A percentile compares a stretch with the other conserved stretches of the same genome.
Conservation (phyloP, 495 filamentous ascomycete species). For the Hypoxylon crocopeplum region DNA sequence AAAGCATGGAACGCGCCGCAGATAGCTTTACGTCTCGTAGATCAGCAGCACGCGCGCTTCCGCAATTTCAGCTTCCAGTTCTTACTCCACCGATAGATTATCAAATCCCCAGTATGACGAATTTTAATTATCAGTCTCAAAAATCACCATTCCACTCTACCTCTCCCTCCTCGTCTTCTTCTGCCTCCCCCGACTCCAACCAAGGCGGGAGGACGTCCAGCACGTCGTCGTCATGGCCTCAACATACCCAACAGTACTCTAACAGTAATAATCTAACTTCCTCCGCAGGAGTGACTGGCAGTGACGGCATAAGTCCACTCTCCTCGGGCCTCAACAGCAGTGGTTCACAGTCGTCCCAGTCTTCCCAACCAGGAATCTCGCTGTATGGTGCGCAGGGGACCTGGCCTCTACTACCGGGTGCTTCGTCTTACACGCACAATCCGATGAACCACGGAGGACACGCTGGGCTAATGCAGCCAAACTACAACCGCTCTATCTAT, state of each 20-base stretch:
- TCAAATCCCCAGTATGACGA: constrained; percentile 40
- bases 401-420: constrained; percentile 63
- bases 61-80: constrained; percentile 40
- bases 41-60: constrained; percentile 39
- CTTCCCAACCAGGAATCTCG: constrained; percentile 55
- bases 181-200: not conserved
- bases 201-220: not conserved
- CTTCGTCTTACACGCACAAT: constrained; percentile 55
- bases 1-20: constrained; percentile 40
- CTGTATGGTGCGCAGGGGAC: constrained; percentile 55
- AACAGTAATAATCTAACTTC: constrained; percentile 54
- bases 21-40: constrained; percentile 42
- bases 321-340: constrained; percentile 64
- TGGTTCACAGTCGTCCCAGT: constrained; percentile 57
- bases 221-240: not conserved
- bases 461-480: constrained; percentile 39
- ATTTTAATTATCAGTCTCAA: constrained; percentile 12
- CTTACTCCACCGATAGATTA: constrained; percentile 33
- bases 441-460: constrained; percentile 50
- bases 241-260: not conserved
- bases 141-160: not conserved
- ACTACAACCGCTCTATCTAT: constrained; percentile 56
- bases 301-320: constrained; percentile 67
- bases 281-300: constrained; percentile 51
- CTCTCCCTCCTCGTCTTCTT: not conserved